Evolutionary conservation across 768 basidiomycete species (phyloP), one percentile per base, ranked within the genome.

Genomic region (Pleurotus eryngii): DNA sequence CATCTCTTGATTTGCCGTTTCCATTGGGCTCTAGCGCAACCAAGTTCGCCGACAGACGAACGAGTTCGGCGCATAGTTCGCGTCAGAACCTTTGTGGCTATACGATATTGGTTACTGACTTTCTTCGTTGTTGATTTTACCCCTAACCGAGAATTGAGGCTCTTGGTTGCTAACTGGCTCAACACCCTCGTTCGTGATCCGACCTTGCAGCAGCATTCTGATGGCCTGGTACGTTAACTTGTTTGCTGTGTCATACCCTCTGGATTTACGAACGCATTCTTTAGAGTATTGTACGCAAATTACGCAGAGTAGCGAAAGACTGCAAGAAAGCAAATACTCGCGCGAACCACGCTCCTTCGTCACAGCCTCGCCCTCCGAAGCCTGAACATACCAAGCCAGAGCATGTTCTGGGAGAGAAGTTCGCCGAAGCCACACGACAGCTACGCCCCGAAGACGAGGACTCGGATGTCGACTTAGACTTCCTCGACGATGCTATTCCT

Each of bases 51-150:
- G 20, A 80, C 83, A 48, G 92, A 93, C 64, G 88, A 90, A 60
- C 80, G 80, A 55, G 81, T 86, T 35, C 79, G 86, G 56, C 80
- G 86, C 51, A 86, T 95, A 55, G 92, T 94, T 22, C 82, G 92
- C 43, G 90, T 94, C 7, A 78, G 95, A 65, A 95, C 94, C 9
- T 95, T 93, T 67, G 89, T 92, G 30, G 92, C 92, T 4, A 84
- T 95, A 55, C 82, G 92, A 43, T 92, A 92, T 66, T 97, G 95
- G 94, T 69, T 96, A 46, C 73, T 92, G 65, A 93, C 92, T 5
- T 95, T 95, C 70, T 96, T 95, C 69, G 81, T 80, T 49, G 88
- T 91, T 61, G 94, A 97, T 68, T 96, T 95, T 65, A 72, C 93
- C 58, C 86, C 89, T 43, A 87, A 90, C 70, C 81, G 84, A 58